A percentile compares a stretch with the other conserved stretches of the same genome.
These are phyloP conservation scores for Sporodiniella umbellata DNA, from an alignment of 371 early-diverging fungal genomes.

Conservation along the genomic window DNA sequence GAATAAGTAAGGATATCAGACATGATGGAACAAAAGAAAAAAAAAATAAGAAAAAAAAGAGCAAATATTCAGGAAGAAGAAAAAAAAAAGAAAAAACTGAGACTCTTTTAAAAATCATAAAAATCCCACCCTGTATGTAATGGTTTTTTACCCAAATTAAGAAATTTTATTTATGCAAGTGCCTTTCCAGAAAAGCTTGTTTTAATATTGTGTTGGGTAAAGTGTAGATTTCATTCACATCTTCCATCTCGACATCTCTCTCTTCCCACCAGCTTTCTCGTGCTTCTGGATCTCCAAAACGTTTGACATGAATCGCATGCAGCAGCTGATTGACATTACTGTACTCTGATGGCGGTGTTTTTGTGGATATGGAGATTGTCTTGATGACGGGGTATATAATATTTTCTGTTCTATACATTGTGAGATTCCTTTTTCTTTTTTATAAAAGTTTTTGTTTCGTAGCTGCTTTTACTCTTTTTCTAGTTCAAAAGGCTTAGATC, in stretches of 20 bases:
- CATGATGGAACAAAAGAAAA: slow-evolving; percentile 5
- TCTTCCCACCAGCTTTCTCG: slow-evolving; percentile 25
- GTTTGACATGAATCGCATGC: slow-evolving; percentile 13
- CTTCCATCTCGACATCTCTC: slow-evolving; percentile 17
- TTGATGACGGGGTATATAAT: slow-evolving; percentile 1
- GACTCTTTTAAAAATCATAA: neutral
- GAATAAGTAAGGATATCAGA: slow-evolving; percentile 25
- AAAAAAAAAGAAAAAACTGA: neutral
- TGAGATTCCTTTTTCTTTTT: neutral
- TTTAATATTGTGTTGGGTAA: slow-evolving; percentile 10
- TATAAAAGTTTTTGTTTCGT: neutral
- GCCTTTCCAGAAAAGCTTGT: slow-evolving; percentile 26
- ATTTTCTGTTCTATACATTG: neutral
- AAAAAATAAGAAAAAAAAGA: no score
- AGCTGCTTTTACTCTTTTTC: neutral
- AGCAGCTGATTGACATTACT: slow-evolving; percentile 19
- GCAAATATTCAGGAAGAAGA: no score
- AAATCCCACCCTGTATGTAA: neutral
- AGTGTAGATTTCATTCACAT: slow-evolving; percentile 11
- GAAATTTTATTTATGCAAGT: slow-evolving; percentile 1
- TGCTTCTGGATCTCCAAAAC: slow-evolving; percentile 29
- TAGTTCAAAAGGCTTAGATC: slow-evolving; percentile 8
- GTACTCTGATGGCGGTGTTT: slow-evolving; percentile 13
- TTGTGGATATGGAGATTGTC: slow-evolving; percentile 14
- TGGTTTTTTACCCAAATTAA: slow-evolving; percentile 5